Evolutionary conservation across 2,329 filamentous ascomycete species (phyloP), one percentile per base, ranked within the genome.

Genomic region (Hypoxylon sp.): DNA sequence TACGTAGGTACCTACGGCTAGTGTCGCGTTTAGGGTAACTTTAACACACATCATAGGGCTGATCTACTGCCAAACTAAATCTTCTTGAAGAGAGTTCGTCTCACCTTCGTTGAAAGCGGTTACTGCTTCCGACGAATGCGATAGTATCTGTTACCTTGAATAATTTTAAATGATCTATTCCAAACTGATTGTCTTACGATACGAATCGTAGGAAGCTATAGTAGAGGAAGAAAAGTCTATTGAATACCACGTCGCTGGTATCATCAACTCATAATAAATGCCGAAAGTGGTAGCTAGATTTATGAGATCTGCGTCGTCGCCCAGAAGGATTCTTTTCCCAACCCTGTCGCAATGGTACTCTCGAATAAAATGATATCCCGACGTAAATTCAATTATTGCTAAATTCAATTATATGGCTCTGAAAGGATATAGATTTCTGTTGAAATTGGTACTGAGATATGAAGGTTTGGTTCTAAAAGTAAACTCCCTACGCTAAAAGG

Each of bases 11-110:
- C 38, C 38, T 21, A 43, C 38, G 7, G 38, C 9, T 43, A 43
- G 38, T 43, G 38, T 43, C 45, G 45, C 45, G 45, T n/a, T 49
- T 49, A 5, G 45, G 45, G 25, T 43, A 19, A 43, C 38, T 43
- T 43, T 43, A 43, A 6, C 28, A 19, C 17, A 21, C 38, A 19
- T 36, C 30, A 19, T 23, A 48, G 30, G 43, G 38, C 38, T 43
- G 38, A 43, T 21, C 38, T 43, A 43, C 38, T 21, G 38, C 38
- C 38, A 43, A 43, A 43, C 38, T 43, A 41, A 41, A 5, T 23
- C 23, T 23, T 23, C 10, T 19, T 7, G 13, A 19, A 43, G n/a
- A 43, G 38, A 43, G 38, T 43, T 43, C 38, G 38, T 43, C 38
- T 43, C 38, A 43, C 19, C 38, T 43, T 9, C 10, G 38, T 43